These are phyloP conservation scores for Mucor ambiguus DNA, from an alignment of 371 early-diverging fungal genomes.

Conservation along the genomic window DNA sequence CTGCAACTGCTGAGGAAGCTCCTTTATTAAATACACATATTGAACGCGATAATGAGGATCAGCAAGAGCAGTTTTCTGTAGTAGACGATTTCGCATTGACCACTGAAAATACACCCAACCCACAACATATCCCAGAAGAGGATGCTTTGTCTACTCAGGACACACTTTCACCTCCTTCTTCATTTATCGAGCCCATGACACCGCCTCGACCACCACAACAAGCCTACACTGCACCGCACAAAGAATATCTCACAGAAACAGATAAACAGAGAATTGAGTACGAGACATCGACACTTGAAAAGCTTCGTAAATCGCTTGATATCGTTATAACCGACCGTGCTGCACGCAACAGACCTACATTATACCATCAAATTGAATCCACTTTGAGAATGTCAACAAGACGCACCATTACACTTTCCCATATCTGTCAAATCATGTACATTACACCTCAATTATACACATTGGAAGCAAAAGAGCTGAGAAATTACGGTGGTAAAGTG, in stretches of 20 bases:
- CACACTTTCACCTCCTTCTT: constrained; percentile 13
- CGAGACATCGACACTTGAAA: constrained; percentile 30
- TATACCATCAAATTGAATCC: constrained; percentile 43
- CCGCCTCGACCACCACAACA: constrained; percentile 8
- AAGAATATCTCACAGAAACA: constrained; percentile 16
- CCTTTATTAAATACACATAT: not conserved
- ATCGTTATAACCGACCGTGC: constrained; percentile 40
- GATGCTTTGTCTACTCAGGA: not conserved
- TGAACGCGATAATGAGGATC: not conserved
- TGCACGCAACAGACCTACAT: constrained; percentile 31
- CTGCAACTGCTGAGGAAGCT: not conserved
- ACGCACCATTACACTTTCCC: constrained; percentile 32
- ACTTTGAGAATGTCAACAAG: constrained; percentile 35
- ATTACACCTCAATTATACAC: constrained; percentile 36
- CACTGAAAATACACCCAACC: not conserved
- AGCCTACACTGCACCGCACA: constrained; percentile 15
- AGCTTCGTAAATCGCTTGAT: constrained; percentile 37
- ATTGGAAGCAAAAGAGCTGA: constrained; percentile 30
- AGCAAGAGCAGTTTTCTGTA: not conserved
- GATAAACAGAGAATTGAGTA: constrained; percentile 35
- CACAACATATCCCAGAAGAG: not conserved
- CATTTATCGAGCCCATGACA: constrained; percentile 15
- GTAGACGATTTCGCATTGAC: not conserved
- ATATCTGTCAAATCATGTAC: constrained; percentile 37
- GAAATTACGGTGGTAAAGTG: constrained; percentile 26